Percentiles rank a stretch among this genome's conserved stretches.
phyloP scores from a whole-genome alignment of 371 early-diverging fungal species.

The Syncephalis fuscata region DNA sequence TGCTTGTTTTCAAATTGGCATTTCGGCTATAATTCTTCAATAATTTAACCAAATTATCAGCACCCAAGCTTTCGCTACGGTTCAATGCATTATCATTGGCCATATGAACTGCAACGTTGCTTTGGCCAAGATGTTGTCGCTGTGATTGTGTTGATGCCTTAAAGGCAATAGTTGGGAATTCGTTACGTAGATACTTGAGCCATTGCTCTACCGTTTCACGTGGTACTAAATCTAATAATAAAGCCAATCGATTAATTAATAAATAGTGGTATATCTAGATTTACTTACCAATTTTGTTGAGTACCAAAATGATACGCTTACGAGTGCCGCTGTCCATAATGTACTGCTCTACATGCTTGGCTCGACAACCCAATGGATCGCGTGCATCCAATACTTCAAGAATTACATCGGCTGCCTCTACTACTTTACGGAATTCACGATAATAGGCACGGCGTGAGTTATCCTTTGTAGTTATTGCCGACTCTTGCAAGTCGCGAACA shows the following conservation, averaged over 20 bases:
- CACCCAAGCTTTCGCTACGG: conserved; percentile 61
- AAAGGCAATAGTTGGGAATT: conserved; percentile 92
- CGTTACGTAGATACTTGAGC: conserved; percentile 86
- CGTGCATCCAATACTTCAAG: conserved; percentile 96
- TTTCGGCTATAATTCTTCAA: conserved; percentile 93
- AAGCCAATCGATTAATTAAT: neutral
- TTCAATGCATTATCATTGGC: conserved; percentile 41
- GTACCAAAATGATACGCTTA: conserved; percentile 86
- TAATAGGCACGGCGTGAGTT: conserved; percentile 87
- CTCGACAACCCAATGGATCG: conserved; percentile 89
- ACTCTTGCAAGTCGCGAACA: conserved; percentile 28
- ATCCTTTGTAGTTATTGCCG: conserved; percentile 57
- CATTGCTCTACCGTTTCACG: conserved; percentile 78
- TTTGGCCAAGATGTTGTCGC: conserved; percentile 70
- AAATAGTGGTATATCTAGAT: conserved; percentile 8
- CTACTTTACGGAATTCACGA: conserved; percentile 85
- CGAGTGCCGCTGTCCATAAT: conserved; percentile 69
- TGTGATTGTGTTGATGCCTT: conserved; percentile 93
- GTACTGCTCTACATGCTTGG: conserved; percentile 75
- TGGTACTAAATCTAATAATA: conserved; percentile 76
- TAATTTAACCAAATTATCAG: conserved; percentile 75
- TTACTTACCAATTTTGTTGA: conserved; percentile 89
- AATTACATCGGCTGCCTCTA: conserved; percentile 94
- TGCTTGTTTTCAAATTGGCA: conserved; percentile 76
- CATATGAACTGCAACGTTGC: conserved; percentile 31